phyloP scores from a whole-genome alignment of 169 alveolate species.

The Eimeria praecox region DNA sequence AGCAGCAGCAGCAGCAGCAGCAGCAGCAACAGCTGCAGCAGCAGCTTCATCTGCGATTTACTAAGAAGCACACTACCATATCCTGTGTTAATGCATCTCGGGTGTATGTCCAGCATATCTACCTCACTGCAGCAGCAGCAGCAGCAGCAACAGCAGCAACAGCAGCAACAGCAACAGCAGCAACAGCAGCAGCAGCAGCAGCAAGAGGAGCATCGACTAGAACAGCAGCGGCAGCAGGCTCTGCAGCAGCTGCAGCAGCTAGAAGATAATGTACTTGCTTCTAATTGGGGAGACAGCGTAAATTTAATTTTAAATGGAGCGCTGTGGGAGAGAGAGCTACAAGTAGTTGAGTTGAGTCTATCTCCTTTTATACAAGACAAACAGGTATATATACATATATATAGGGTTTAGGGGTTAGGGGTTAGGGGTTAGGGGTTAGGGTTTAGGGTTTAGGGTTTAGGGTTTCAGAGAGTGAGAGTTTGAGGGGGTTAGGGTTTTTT shows the following conservation, averaged over 20 bases:
- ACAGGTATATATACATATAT: neutral
- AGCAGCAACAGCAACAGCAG: neutral
- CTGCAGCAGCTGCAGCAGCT: slow-evolving; percentile 35
- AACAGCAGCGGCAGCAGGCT: slow-evolving; percentile 22
- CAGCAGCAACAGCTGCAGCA: slow-evolving; percentile 18
- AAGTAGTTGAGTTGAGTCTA: neutral
- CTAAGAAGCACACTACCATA: neutral
- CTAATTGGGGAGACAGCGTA: slow-evolving; percentile 58
- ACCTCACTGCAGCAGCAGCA: neutral
- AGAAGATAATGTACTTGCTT: neutral
- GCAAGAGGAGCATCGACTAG: neutral
- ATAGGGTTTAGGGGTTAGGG: slow-evolving; percentile 1
- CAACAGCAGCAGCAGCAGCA: neutral
- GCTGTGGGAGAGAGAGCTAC: slow-evolving; percentile 35
- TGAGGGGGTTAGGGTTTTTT: neutral
- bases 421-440: neutral
- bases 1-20: neutral
- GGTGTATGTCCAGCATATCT: neutral
- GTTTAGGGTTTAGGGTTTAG: neutral
- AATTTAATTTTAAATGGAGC: neutral
- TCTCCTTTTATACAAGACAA: neutral
- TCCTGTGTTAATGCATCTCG: slow-evolving; percentile 1
- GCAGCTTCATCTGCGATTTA: slow-evolving; percentile 6
- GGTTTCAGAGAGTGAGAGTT: too few species aligned
- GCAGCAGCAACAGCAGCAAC: too few species aligned